Conservation (phyloP, 2,329 filamentous ascomycete genomes). For the Ampelomyces quisqualis region DNA sequence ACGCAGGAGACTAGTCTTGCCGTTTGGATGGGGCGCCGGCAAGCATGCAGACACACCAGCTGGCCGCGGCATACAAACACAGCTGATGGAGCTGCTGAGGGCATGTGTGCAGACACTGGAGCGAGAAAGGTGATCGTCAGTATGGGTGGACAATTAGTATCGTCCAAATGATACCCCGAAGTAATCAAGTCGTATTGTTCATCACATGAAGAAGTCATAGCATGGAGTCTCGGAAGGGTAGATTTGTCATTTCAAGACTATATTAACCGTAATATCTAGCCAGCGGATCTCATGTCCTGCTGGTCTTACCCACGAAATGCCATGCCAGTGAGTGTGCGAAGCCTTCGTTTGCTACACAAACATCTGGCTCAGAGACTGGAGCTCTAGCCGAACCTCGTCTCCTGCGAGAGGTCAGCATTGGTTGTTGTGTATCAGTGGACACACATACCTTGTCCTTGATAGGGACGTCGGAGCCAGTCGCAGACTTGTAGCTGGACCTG, state of each 20-base stretch:
- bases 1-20: constrained; percentile 45
- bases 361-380: too few relatives aligned
- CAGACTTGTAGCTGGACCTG: constrained; percentile 67
- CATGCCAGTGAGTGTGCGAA: too few relatives aligned
- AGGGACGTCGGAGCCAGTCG: constrained; percentile 68
- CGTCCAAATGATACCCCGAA: constrained; percentile 37
- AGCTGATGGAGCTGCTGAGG: constrained; percentile 31
- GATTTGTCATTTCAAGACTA: constrained; percentile 15
- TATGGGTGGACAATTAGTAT: too few relatives aligned
- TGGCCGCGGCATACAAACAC: constrained; percentile 32
- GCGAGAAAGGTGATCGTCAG: constrained; percentile 10
- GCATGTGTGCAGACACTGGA: constrained; percentile 30
- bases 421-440: too few relatives aligned
- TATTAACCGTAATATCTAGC: constrained; percentile 13
- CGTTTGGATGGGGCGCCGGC: constrained; percentile 50
- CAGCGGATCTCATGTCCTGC: constrained; percentile 14
- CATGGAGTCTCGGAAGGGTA: not conserved
- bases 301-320: constrained; percentile 6
- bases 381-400: constrained; percentile 38
- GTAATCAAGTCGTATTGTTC: not conserved
- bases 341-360: too few relatives aligned
- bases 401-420: too few relatives aligned
- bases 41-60: constrained; percentile 36
- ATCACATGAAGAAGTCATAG: too few relatives aligned
- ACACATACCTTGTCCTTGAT: constrained; percentile 75